These are phyloP conservation scores for Arachis monticola DNA, from an alignment of 331 rosid genomes.

Conservation along the genomic window DNA sequence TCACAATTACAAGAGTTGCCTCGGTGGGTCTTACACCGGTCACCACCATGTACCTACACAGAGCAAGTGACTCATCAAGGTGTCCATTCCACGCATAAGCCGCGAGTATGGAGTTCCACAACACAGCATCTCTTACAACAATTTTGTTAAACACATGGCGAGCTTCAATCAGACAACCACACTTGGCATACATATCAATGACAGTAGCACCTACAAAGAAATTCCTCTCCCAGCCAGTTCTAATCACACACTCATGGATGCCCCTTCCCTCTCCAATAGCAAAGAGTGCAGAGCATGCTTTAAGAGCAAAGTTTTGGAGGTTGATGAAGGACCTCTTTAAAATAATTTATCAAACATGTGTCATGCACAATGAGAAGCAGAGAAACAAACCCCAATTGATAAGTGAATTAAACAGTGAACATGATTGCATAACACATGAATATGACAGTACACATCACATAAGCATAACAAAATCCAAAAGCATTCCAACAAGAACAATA, in stretches of 20 bases:
- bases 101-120: conserved; percentile 80
- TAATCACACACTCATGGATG: conserved; percentile 54
- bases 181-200: conserved; percentile 74
- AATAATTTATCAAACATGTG: conserved; percentile 48
- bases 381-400: not conserved
- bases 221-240: conserved; percentile 63
- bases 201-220: conserved; percentile 72
- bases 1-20: conserved; percentile 68
- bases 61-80: conserved; percentile 56
- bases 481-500: conserved; percentile 15
- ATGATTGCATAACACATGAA: not conserved
- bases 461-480: conserved; percentile 26
- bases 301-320: no score
- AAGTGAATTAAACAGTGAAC: not conserved
- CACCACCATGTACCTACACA: conserved; percentile 62
- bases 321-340: not conserved
- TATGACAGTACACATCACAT: no score
- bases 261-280: conserved; percentile 41
- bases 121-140: conserved; percentile 61
- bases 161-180: conserved; percentile 64
- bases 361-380: not conserved
- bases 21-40: conserved; percentile 57
- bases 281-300: conserved; percentile 69
- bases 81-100: conserved; percentile 70
- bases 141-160: conserved; percentile 54